Conservation (phyloP, 2,329 filamentous ascomycete genomes). For the Pezicula radicicola region DNA sequence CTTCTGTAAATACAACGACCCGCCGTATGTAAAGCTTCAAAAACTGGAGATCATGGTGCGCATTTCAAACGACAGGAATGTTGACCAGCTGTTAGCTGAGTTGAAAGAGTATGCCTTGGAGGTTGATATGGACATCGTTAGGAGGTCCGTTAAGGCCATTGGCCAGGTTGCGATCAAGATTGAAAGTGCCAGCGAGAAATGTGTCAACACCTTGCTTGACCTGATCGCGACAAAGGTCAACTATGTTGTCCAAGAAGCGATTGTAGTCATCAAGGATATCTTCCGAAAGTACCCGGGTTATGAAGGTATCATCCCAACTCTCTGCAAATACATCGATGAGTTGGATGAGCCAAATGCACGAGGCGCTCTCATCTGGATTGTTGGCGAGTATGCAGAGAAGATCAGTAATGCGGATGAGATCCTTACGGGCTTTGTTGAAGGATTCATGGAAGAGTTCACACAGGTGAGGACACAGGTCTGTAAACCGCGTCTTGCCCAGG, state of each 20-base stretch:
- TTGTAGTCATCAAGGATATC: slow-evolving; percentile 99
- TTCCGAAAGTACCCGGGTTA: slow-evolving; percentile 97
- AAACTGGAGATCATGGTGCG: slow-evolving; percentile 99
- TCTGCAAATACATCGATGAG: slow-evolving; percentile 96
- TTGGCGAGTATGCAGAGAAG: slow-evolving; percentile 98
- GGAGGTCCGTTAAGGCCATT: slow-evolving; percentile 90
- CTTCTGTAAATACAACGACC: slow-evolving; percentile 99
- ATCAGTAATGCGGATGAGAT: slow-evolving; percentile 99
- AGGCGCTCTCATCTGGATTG: slow-evolving; percentile 95
- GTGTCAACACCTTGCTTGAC: slow-evolving; percentile 89
- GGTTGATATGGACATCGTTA: slow-evolving; percentile 98
- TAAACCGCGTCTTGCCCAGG: slow-evolving; percentile 3
- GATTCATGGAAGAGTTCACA: slow-evolving; percentile 94
- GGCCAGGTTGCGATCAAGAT: slow-evolving; percentile 99
- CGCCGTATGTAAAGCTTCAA: slow-evolving; percentile 93
- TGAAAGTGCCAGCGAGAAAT: slow-evolving; percentile 90
- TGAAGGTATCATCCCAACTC: slow-evolving; percentile 93
- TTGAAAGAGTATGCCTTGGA: slow-evolving; percentile 97
- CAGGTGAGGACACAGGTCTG: slow-evolving; percentile 56
- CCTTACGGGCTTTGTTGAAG: slow-evolving; percentile 84
- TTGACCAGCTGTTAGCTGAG: slow-evolving; percentile 90
- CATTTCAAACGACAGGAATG: slow-evolving; percentile 96
- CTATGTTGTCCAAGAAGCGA: slow-evolving; percentile 96
- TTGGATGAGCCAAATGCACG: slow-evolving; percentile 90
- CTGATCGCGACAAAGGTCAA: slow-evolving; percentile 97